Evolutionary conservation across 352 stramenopile genomes (phyloP), one percentile per base, ranked within the genome.

Genomic region (Pythium periplocum): DNA sequence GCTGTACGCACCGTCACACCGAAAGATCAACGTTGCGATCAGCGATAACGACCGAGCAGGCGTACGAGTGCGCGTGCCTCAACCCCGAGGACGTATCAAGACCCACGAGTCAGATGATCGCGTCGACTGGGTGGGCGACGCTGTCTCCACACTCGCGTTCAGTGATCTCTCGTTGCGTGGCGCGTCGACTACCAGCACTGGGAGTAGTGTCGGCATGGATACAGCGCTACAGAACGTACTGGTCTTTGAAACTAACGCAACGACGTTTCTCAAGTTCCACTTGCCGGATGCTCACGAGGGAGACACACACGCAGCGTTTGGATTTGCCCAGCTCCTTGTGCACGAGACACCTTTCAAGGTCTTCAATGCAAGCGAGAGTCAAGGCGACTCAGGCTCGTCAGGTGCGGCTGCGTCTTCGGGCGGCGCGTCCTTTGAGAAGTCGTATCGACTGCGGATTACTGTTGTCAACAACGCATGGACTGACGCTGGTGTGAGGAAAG

Each of bases 221-320:
- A 37, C 55, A 0, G 59, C 61, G 0, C 62, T 87, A 1, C 50
- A 50, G 6, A 82, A 68, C 39, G 68, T 86, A 3, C 59, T 92
- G 3, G 55, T 87, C 6, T 73, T 87, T 12, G 71, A 66, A 3
- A 58, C 64, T 0, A 70, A 70, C 35, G 51, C 67, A 0, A 71
- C 71, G 26, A 79, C 75, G 8, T 78, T 71, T n/a, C 64, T 90
- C 53, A 89, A 89, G 45, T 88, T 90, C 34, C 76, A 90, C 34
- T 8, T 92, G 2, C 76, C 81, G 2, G 64, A 61, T 10, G 51
- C 77, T 1, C 76, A 86, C 33, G 48, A 71, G 40, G 76, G 74
- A 11, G 78, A 86, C 47, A 77, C 68, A 2, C 57, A 57, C 2
- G 43, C 77, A 0, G 38, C 35, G 0, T 84, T 83, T 40, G 55